Evolutionary conservation across 331 rosid genomes (phyloP).

Genomic region (Stylosanthes scabra): DNA sequence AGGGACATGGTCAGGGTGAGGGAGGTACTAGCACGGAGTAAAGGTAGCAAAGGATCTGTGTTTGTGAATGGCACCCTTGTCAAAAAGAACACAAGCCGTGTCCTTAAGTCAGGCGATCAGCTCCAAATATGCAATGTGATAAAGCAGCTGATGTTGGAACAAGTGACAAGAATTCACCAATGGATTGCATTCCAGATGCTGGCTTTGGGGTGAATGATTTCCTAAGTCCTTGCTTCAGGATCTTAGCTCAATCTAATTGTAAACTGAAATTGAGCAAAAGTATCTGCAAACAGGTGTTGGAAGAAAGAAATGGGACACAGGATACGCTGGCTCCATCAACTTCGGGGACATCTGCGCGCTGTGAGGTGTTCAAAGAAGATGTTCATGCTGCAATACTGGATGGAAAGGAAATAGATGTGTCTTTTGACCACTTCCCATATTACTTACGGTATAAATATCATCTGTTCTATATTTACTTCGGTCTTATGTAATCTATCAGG

Average conservation of each 20-base stretch:
- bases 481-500: background rate
- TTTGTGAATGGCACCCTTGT: slow-evolving; percentile 72
- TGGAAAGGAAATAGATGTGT: slow-evolving; percentile 72
- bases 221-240: slow-evolving; percentile 96
- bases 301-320: slow-evolving; percentile 90
- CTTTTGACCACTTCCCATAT: slow-evolving; percentile 93
- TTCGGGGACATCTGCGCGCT: slow-evolving; percentile 85
- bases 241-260: slow-evolving; percentile 92
- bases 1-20: slow-evolving; percentile 67
- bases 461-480: slow-evolving; percentile 21
- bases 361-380: slow-evolving; percentile 81
- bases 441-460: slow-evolving; percentile 74
- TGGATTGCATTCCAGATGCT: slow-evolving; percentile 72
- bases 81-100: slow-evolving; percentile 63
- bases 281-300: slow-evolving; percentile 99
- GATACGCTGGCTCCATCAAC: slow-evolving; percentile 80
- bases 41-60: slow-evolving; percentile 80
- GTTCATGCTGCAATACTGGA: slow-evolving; percentile 81
- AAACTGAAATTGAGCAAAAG: slow-evolving; percentile 99
- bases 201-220: slow-evolving; percentile 99
- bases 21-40: slow-evolving; percentile 72
- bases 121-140: slow-evolving; percentile 60
- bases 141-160: slow-evolving; percentile 79
- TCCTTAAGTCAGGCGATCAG: slow-evolving; percentile 80
- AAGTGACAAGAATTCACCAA: slow-evolving; percentile 60